Percentiles rank a stretch among this genome's conserved stretches.
These are phyloP conservation scores for Usnea hakonensis DNA, from an alignment of 495 filamentous ascomycete genomes.

Conservation along the genomic window DNA sequence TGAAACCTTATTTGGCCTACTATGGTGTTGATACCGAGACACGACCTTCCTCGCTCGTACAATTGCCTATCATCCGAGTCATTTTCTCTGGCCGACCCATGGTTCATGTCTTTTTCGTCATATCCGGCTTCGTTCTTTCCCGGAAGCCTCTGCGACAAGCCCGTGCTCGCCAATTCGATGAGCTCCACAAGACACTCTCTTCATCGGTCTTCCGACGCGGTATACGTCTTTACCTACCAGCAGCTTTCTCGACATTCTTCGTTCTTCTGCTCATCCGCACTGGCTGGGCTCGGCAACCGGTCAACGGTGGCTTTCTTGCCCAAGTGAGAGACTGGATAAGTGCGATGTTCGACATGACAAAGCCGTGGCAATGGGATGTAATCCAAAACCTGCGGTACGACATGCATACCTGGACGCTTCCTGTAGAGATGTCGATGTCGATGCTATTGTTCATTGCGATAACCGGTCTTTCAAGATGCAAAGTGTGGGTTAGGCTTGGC, in stretches of 20 bases:
- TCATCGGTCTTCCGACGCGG: slow-evolving; percentile 59
- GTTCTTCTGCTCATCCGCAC: slow-evolving; percentile 47
- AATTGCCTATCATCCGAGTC: slow-evolving; percentile 57
- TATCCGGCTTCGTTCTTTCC: slow-evolving; percentile 62
- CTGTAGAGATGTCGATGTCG: slow-evolving; percentile 58
- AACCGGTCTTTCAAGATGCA: slow-evolving; percentile 47
- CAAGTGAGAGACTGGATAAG: slow-evolving; percentile 43
- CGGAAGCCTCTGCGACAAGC: slow-evolving; percentile 56
- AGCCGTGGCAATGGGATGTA: slow-evolving; percentile 47
- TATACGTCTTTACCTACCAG: slow-evolving; percentile 56
- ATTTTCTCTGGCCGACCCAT: slow-evolving; percentile 59
- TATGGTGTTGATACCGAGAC: slow-evolving; percentile 40
- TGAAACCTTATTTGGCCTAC: slow-evolving; percentile 28
- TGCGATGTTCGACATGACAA: slow-evolving; percentile 42
- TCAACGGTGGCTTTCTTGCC: slow-evolving; percentile 39
- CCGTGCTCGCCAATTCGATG: slow-evolving; percentile 44
- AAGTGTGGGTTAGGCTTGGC: slow-evolving; percentile 38
- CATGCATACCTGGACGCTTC: slow-evolving; percentile 67
- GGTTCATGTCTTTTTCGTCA: slow-evolving; percentile 69
- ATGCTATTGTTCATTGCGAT: slow-evolving; percentile 57
- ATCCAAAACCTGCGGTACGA: slow-evolving; percentile 52
- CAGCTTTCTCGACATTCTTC: slow-evolving; percentile 47
- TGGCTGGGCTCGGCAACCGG: slow-evolving; percentile 41
- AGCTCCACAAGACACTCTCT: slow-evolving; percentile 41
- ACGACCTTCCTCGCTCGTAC: slow-evolving; percentile 34